These are phyloP conservation scores for Pistacia vera DNA, from an alignment of 345 rosid genomes.

Conservation along the genomic window DNA sequence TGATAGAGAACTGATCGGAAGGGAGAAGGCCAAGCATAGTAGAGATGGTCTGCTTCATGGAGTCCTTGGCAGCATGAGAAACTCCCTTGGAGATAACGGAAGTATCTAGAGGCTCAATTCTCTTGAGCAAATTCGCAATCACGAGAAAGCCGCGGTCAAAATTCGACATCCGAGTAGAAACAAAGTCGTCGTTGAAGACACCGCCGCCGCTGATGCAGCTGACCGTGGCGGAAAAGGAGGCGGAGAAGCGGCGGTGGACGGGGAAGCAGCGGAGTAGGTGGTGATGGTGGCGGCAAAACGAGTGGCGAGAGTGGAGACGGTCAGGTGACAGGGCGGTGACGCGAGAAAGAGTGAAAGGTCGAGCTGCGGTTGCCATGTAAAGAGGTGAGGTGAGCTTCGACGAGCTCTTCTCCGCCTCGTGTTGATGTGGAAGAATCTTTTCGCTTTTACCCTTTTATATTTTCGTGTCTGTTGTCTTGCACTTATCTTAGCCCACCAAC, in stretches of 20 bases:
- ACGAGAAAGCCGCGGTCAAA: slow-evolving; percentile 75
- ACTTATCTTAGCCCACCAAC: no score
- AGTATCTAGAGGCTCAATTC: slow-evolving; percentile 80
- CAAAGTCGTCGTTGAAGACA: slow-evolving; percentile 71
- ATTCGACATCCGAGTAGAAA: slow-evolving; percentile 73
- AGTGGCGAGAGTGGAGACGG: slow-evolving; percentile 21
- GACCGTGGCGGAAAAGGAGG: slow-evolving; percentile 31
- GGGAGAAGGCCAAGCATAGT: slow-evolving; percentile 94
- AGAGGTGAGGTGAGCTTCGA: background rate
- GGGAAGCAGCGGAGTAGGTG: slow-evolving; percentile 26
- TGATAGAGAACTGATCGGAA: slow-evolving; percentile 73
- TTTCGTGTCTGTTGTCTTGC: no score
- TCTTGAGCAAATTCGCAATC: slow-evolving; percentile 73
- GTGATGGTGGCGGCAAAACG: slow-evolving; percentile 12
- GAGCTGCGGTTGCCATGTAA: slow-evolving; percentile 68
- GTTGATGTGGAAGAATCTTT: background rate
- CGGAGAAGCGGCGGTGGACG: slow-evolving; percentile 22
- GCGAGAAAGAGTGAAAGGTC: slow-evolving; percentile 54
- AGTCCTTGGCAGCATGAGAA: slow-evolving; percentile 84
- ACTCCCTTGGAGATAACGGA: slow-evolving; percentile 76
- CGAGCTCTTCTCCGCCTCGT: slow-evolving; percentile 15
- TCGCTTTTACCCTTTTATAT: no score
- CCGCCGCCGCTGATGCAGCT: slow-evolving; percentile 70
- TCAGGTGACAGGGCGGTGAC: slow-evolving; percentile 34
- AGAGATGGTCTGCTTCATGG: slow-evolving; percentile 92